Evolutionary conservation across 2,329 filamentous ascomycete genomes (phyloP).

Genomic region (Apiospora kogelbergensis): DNA sequence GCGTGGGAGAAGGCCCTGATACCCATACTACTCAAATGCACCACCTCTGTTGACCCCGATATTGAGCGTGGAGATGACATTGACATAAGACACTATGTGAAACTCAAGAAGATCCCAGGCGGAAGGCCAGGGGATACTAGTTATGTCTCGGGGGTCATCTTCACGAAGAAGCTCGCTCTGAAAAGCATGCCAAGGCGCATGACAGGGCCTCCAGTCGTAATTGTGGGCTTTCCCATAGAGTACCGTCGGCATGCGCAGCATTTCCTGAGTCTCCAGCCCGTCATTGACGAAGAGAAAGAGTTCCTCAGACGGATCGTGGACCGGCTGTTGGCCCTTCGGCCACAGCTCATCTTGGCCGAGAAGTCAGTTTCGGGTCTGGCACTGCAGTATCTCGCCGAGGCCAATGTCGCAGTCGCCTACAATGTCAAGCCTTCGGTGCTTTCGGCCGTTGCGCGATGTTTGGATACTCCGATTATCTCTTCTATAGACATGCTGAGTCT

Average conservation of each 20-base stretch:
- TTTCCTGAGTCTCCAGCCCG: constrained; percentile 96
- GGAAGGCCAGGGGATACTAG: constrained; percentile 86
- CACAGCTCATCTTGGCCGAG: constrained; percentile 86
- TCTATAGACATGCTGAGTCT: constrained; percentile 90
- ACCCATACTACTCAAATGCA: constrained; percentile 86
- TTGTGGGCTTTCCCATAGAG: constrained; percentile 93
- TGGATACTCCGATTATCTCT: constrained; percentile 88
- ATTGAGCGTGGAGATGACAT: constrained; percentile 90
- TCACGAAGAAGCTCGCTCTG: constrained; percentile 92
- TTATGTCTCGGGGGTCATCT: constrained; percentile 96
- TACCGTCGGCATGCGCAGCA: constrained; percentile 91
- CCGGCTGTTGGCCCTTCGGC: constrained; percentile 81
- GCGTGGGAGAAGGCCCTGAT: constrained; percentile 90
- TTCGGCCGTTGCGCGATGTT: constrained; percentile 89
- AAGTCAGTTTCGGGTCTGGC: constrained; percentile 91
- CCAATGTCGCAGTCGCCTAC: constrained; percentile 89
- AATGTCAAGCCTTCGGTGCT: constrained; percentile 97
- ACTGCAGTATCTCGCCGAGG: constrained; percentile 81
- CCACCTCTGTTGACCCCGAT: constrained; percentile 92
- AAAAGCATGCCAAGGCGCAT: constrained; percentile 96
- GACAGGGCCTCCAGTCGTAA: constrained; percentile 78
- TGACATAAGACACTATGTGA: constrained; percentile 96
- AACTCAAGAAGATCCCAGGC: constrained; percentile 93
- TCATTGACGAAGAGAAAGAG: constrained; percentile 95
- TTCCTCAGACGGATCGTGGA: constrained; percentile 90